These are phyloP conservation scores for Euphorbia corollata DNA, from an alignment of 441 rosid genomes.

Conservation along the genomic window DNA sequence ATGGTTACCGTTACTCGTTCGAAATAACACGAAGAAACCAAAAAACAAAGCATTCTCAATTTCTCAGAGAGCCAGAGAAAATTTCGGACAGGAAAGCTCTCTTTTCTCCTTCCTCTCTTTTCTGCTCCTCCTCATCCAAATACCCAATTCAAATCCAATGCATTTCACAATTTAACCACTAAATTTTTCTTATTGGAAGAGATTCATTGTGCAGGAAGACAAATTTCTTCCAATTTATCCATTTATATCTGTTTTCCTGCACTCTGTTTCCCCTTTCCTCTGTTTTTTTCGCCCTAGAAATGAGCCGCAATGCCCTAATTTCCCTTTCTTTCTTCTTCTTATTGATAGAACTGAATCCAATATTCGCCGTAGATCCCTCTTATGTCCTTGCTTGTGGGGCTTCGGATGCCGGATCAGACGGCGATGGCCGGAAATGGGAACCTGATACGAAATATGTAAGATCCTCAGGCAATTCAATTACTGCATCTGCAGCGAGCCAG, in stretches of 20 bases:
- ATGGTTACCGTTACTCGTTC: slow-evolving; percentile 15
- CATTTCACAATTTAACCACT: background rate
- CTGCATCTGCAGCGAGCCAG: slow-evolving; percentile 41
- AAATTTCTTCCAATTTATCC: background rate
- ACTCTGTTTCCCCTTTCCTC: slow-evolving; percentile 11
- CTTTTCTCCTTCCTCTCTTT: slow-evolving; percentile 3
- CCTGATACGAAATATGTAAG: slow-evolving; percentile 44
- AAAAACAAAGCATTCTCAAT: background rate
- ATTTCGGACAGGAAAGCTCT: slow-evolving; percentile 11
- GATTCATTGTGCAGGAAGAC: slow-evolving; percentile 13
- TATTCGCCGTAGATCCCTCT: slow-evolving; percentile 20
- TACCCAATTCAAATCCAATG: background rate
- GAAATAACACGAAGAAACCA: background rate
- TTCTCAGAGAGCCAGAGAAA: slow-evolving; percentile 2
- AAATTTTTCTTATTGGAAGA: background rate
- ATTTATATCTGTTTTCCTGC: slow-evolving; percentile 20
- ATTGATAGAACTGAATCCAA: slow-evolving; percentile 19
- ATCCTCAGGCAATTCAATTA: slow-evolving; percentile 31
- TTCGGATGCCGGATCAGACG: slow-evolving; percentile 30
- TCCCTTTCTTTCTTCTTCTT: slow-evolving; percentile 26
- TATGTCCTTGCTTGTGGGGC: slow-evolving; percentile 49
- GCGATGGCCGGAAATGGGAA: slow-evolving; percentile 56
- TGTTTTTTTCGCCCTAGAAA: slow-evolving; percentile 22
- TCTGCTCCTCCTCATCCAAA: slow-evolving; percentile 14
- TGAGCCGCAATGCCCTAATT: slow-evolving; percentile 28